These are phyloP conservation scores for Dactylellina cionopaga DNA, from an alignment of 2,329 filamentous ascomycete species.

Conservation along the genomic window DNA sequence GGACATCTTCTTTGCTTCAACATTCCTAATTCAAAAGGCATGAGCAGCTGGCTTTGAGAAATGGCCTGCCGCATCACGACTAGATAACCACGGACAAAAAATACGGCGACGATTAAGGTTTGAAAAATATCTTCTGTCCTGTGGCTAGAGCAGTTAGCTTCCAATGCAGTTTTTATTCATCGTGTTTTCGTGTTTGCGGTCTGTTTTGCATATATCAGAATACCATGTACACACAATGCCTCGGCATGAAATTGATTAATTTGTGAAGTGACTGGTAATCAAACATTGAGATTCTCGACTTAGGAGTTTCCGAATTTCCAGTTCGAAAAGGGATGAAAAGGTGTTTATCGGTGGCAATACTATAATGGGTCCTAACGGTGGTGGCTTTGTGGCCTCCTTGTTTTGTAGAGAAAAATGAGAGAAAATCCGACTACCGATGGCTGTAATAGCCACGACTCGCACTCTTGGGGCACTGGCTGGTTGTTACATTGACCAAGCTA, in stretches of 20 bases:
- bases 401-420: slow-evolving; percentile 23
- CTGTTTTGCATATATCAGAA: neutral
- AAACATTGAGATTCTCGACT: slow-evolving; percentile 1
- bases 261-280: slow-evolving; percentile 7
- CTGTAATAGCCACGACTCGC: neutral
- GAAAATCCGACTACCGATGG: neutral
- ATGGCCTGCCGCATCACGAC: slow-evolving; percentile 34
- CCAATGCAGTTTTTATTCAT: neutral
- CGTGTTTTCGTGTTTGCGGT: too few species aligned
- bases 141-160: slow-evolving; percentile 8
- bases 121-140: neutral
- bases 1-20: neutral
- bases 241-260: slow-evolving; percentile 35
- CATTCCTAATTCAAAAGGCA: slow-evolving; percentile 37
- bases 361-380: neutral
- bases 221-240: slow-evolving; percentile 1
- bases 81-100: slow-evolving; percentile 14
- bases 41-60: neutral
- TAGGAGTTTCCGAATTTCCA: neutral
- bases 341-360: neutral
- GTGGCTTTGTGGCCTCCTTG: slow-evolving; percentile 1
- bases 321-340: slow-evolving; percentile 10
- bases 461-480: neutral
- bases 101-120: slow-evolving; percentile 7
- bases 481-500: slow-evolving; percentile 12